Base-by-base conservation (phyloP, 2,329 filamentous ascomycete species). In the Blastomyces emzantsi region DNA sequence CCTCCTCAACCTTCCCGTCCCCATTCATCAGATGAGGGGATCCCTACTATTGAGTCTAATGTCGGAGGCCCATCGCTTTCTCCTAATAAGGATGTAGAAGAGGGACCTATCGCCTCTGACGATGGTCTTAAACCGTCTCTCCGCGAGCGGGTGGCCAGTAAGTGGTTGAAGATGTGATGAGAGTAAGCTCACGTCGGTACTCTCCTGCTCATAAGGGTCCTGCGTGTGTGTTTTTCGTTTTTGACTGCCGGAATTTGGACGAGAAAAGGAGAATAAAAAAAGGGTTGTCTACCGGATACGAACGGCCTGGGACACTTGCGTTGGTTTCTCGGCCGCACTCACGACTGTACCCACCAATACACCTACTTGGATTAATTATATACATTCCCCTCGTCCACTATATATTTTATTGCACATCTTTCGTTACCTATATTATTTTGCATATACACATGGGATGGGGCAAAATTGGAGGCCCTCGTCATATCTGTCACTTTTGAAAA, bases 1-100 rank as follows among this genome's bases (percentile, higher is more conserved):
- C 70, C 54, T 55, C 28, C 19, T n/a, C 25, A 60, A 22, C 57
- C 25, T 17, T 61, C 47, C 30, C 19, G 25, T 2, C 30, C 45
- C 39, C 4, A n/a, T 7, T 43, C 41, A 28, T 51, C 17, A 17
- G 36, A 63, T 41, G n/a, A 39, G 15, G 63, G 33, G 2, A 58
- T 36, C 9, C 39, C 25, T 17, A 47, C 49, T 28, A n/a, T 61
- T 36, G 63, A 47, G 15, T 39, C 63, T 41, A 43, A 49, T 59
- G 30, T 55, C 13, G 55, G 36, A 41, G 55, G 19, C 33, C 43
- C n/a, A 11, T 25, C 30, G 13, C 41, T 43, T 28, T 9, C 55
- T 28, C 5, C 55, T 11, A 43, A 57, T 28, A 39, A 57, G 13
- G 55, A 57, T 57, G 36, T 25, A 17, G 55, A 57, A 8, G 55